These are phyloP conservation scores for Aschersonia sp. DNA, from an alignment of 2,329 filamentous ascomycete genomes.

Conservation along the genomic window DNA sequence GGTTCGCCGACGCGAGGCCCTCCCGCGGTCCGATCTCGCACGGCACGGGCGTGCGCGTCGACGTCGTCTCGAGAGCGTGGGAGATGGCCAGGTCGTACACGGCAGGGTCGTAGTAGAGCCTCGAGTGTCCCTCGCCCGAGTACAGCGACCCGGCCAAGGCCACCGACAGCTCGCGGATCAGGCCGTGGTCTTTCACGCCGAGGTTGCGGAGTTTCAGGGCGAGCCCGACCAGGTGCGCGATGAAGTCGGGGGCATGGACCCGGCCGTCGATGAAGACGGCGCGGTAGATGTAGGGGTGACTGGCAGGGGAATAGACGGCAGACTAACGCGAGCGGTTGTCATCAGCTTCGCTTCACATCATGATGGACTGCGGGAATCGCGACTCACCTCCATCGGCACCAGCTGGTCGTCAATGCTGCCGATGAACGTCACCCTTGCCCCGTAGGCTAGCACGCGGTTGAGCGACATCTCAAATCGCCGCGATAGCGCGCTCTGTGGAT, in stretches of 20 bases:
- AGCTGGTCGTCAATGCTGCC: constrained; percentile 96
- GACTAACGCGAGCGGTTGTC: constrained; percentile 33
- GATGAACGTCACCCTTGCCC: constrained; percentile 72
- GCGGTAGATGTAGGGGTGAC: constrained; percentile 85
- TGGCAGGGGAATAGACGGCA: constrained; percentile 70
- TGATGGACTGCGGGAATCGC: neutral
- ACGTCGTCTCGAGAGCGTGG: constrained; percentile 59
- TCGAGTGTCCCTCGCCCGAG: constrained; percentile 81
- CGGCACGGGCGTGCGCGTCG: constrained; percentile 24
- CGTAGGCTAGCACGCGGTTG: constrained; percentile 59
- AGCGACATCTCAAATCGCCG: constrained; percentile 67
- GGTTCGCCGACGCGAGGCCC: constrained; percentile 47
- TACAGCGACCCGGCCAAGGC: constrained; percentile 86
- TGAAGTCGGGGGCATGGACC: constrained; percentile 83
- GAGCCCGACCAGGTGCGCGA: constrained; percentile 85
- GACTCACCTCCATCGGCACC: constrained; percentile 68
- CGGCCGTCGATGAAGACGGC: constrained; percentile 93
- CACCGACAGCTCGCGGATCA: constrained; percentile 77
- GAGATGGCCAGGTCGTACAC: constrained; percentile 70
- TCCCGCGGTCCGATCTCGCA: constrained; percentile 12
- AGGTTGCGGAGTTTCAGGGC: constrained; percentile 87
- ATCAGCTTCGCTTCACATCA: neutral
- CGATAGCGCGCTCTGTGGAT: constrained; percentile 68
- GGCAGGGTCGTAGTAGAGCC: constrained; percentile 76
- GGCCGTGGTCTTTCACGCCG: constrained; percentile 80